A percentile compares a stretch with the other conserved stretches of the same genome.
Evolutionary conservation across 257 asterid genomes (phyloP).

Genomic region (Lantana camara): DNA sequence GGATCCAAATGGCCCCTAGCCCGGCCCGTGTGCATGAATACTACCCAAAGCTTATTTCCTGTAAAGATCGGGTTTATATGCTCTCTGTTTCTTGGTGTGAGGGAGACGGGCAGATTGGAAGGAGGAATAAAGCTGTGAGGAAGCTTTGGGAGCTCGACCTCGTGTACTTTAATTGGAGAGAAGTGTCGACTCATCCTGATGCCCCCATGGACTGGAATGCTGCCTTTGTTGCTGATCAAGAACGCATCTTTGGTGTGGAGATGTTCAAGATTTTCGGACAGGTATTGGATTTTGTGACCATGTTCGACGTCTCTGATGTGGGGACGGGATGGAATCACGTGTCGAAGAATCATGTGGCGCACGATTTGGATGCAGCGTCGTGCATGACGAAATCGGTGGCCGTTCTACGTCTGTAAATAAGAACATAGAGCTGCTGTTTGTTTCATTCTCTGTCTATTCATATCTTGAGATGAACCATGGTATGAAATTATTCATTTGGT

Average conservation of each 20-base stretch:
- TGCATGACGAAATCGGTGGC: slow-evolving; percentile 90
- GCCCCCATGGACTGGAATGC: slow-evolving; percentile 99
- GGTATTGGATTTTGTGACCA: slow-evolving; percentile 85
- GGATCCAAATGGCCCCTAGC: slow-evolving; percentile 59
- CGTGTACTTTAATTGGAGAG: slow-evolving; percentile 53
- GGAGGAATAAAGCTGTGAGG: slow-evolving; percentile 94
- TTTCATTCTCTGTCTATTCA: neutral
- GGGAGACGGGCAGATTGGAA: slow-evolving; percentile 91
- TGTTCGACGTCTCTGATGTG: slow-evolving; percentile 47
- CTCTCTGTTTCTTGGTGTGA: slow-evolving; percentile 96
- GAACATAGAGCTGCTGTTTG: neutral
- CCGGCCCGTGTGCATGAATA: slow-evolving; percentile 91
- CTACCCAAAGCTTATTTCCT: slow-evolving; percentile 75
- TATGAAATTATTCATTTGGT: slow-evolving; percentile 4
- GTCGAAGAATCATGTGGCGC: slow-evolving; percentile 71
- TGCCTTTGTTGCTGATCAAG: slow-evolving; percentile 67
- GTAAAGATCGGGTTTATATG: slow-evolving; percentile 65
- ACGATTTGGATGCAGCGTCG: slow-evolving; percentile 79
- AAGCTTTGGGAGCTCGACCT: slow-evolving; percentile 93
- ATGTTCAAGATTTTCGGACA: slow-evolving; percentile 98
- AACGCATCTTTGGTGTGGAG: slow-evolving; percentile 72
- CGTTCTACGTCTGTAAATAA: slow-evolving; percentile 60
- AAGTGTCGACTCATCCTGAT: slow-evolving; percentile 79
- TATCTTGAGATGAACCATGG: slow-evolving; percentile 3
- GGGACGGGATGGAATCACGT: slow-evolving; percentile 69